phyloP scores from a whole-genome alignment of 2,329 filamentous ascomycete species.

The Pseudogymnoascus sp. region DNA sequence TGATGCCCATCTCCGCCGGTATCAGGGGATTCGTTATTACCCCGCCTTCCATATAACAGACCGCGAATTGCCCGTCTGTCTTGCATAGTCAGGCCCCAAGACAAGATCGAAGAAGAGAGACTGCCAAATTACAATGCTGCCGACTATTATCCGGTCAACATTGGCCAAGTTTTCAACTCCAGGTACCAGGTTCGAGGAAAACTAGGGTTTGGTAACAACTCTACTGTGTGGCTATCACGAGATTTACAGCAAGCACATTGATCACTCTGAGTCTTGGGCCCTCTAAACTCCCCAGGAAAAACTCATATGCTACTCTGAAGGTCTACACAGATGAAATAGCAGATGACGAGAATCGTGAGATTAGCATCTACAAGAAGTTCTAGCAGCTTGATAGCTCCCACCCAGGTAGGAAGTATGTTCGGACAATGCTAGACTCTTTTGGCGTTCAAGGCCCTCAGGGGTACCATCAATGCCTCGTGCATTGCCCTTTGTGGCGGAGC shows the following conservation, averaged over 20 bases:
- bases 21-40: background rate
- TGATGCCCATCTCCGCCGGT: background rate
- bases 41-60: background rate
- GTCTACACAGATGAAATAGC: background rate
- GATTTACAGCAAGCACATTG: slow-evolving; percentile 3
- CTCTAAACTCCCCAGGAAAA: background rate
- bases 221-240: slow-evolving; percentile 18
- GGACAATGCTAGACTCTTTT: slow-evolving; percentile 31
- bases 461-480: slow-evolving; percentile 21
- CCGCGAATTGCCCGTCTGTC: background rate
- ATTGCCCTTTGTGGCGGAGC: slow-evolving; percentile 19
- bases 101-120: background rate
- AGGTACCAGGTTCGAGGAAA: slow-evolving; percentile 22
- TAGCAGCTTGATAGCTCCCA: slow-evolving; percentile 17
- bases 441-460: slow-evolving; percentile 20
- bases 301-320: background rate
- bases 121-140: background rate
- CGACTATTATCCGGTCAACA: slow-evolving; percentile 18
- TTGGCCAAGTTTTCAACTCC: slow-evolving; percentile 17
- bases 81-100: background rate
- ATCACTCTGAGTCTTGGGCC: background rate
- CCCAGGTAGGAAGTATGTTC: slow-evolving; percentile 27
- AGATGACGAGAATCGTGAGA: background rate
- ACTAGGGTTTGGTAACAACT: slow-evolving; percentile 18
- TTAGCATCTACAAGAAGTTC: background rate